A percentile compares a stretch with the other conserved stretches of the same genome.
These are phyloP conservation scores for Xylaria sp. DNA, from an alignment of 2,329 filamentous ascomycete species.

Conservation along the genomic window DNA sequence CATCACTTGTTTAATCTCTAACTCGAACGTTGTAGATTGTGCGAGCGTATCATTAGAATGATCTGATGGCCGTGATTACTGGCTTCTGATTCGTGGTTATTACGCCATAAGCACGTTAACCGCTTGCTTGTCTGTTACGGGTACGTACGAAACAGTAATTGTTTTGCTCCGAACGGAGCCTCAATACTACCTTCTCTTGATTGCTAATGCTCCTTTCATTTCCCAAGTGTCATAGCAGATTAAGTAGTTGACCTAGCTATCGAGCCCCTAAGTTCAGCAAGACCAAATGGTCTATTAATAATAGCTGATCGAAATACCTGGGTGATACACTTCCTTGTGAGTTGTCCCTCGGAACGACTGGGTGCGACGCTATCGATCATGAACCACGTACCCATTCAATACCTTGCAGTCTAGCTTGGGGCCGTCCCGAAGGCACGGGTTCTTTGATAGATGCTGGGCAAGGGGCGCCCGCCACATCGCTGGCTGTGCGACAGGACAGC, in stretches of 20 bases:
- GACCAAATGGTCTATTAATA: not conserved
- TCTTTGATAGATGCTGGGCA: conserved; percentile 28
- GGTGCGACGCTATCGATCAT: conserved; percentile 13
- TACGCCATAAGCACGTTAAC: conserved; percentile 10
- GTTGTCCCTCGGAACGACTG: not conserved
- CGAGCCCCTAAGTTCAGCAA: not conserved
- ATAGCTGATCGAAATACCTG: not conserved
- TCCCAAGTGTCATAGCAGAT: conserved; percentile 16
- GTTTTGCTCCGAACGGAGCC: conserved; percentile 19
- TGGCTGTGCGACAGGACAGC: conserved; percentile 30
- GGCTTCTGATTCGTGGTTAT: conserved; percentile 18
- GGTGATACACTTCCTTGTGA: not conserved
- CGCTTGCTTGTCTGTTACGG: conserved; percentile 14
- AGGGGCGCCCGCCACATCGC: conserved; percentile 28
- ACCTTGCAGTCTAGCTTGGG: conserved; percentile 15
- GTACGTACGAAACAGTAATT: conserved; percentile 21
- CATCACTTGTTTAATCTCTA: conserved; percentile 4
- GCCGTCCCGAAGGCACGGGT: conserved; percentile 23
- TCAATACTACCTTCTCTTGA: conserved; percentile 23
- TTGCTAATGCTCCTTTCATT: conserved; percentile 28
- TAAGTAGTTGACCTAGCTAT: not conserved
- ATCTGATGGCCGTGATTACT: conserved; percentile 20
- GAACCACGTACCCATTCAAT: conserved; percentile 15
- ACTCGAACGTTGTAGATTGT: conserved; percentile 7
- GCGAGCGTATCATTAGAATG: conserved; percentile 14